Conservation (phyloP, 371 early-diverging fungal species). For the Mortierella sp. region DNA sequence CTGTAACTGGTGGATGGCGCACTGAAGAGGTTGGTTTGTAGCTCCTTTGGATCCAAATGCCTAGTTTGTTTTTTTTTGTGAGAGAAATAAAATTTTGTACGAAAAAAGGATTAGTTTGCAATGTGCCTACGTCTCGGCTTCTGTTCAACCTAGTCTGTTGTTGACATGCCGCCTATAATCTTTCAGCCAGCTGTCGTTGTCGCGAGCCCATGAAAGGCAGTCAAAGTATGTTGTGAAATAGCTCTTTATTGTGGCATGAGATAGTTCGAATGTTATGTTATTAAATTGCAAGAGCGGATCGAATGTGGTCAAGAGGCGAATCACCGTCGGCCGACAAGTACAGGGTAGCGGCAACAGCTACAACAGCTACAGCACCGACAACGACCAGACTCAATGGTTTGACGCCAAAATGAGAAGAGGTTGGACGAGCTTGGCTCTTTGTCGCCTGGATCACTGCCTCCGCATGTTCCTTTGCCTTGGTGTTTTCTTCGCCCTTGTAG, state of each 20-base stretch:
- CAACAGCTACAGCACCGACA: neutral
- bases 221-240: too few species aligned
- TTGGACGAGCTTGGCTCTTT: neutral
- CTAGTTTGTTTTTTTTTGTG: neutral
- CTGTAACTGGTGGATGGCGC: neutral
- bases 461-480: neutral
- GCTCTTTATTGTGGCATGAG: neutral
- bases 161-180: too few species aligned
- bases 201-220: too few species aligned
- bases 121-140: neutral
- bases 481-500: constrained; percentile 13
- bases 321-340: neutral
- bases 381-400: neutral
- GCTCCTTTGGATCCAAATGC: neutral
- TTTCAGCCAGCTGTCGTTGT: too few species aligned
- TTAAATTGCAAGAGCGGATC: neutral
- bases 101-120: neutral
- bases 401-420: neutral
- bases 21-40: neutral
- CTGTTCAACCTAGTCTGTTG: too few species aligned
- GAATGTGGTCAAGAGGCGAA: neutral
- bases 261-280: neutral
- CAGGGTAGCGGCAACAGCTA: neutral
- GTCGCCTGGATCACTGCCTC: neutral
- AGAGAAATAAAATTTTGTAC: too few species aligned